Evolutionary conservation across 768 basidiomycete genomes (phyloP), one percentile per base, ranked within the genome.

Genomic region (Lentinula aciculospora): DNA sequence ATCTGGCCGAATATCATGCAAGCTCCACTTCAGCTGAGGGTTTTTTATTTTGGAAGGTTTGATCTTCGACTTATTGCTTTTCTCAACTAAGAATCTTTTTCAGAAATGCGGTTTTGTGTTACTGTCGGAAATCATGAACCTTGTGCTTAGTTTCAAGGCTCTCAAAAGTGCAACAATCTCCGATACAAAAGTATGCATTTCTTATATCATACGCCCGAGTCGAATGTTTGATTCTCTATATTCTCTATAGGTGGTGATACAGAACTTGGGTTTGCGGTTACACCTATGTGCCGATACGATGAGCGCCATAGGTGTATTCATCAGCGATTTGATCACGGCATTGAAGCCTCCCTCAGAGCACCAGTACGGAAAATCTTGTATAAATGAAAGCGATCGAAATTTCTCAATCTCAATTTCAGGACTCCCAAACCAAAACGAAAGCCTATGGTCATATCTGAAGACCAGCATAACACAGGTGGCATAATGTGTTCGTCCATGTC

Each of bases 211-310:
- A 1, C 15, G 7, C 31, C 58, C 42, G 7, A 27, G 44, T 32
- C 56, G 53, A 61, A 46, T 36, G 21, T 31, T 21, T 42, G 4
- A 31, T n/a, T n/a, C n/a, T n/a, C n/a, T n/a, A 19, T 29, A 23
- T 49, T 25, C 37, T 19, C 46, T 13, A 40, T 54, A 92, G 91
- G 70, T 89, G 23, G 63, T 71, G n/a, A 67, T 89, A 25, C 76
- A 84, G 53, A 76, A 72, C 13, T 71, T 83, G 34, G 72, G 71
- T 17, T 68, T 92, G 4, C 77, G 77, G 39, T 62, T 91, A 44
- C 86, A 88, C 66, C 74, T 92, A 25, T 92, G 89, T 65, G 91
- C 92, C 10, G 92, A 94, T 68, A 89, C 90, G 1, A 70, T 87
- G 56, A 70, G 75, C 6, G 81, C 82, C 1, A 69, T 93, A 28